Evolutionary conservation across 2,329 filamentous ascomycete species (phyloP).

Genomic region (Exophiala bonariae): DNA sequence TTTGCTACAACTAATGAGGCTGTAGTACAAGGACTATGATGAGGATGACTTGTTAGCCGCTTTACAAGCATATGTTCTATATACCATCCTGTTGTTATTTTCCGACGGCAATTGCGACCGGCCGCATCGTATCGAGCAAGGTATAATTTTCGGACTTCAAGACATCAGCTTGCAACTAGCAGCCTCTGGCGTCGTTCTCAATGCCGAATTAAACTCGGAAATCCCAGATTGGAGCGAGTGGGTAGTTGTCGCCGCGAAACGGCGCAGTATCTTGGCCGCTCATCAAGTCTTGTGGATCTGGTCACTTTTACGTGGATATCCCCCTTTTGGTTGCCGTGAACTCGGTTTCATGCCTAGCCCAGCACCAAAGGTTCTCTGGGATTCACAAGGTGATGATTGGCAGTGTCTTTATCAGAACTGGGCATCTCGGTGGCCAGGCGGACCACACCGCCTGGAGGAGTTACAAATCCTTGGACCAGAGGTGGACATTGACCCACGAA

Average conservation of each 20-base stretch:
- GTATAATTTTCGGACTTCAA: slow-evolving; percentile 35
- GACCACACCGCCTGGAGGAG: slow-evolving; percentile 32
- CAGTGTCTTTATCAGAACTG: slow-evolving; percentile 34
- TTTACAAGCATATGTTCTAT: slow-evolving; percentile 39
- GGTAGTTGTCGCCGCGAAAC: slow-evolving; percentile 57
- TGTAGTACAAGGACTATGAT: slow-evolving; percentile 35
- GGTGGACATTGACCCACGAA: slow-evolving; percentile 32
- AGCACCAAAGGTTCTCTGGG: slow-evolving; percentile 41
- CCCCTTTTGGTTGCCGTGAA: slow-evolving; percentile 38
- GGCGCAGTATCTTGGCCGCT: slow-evolving; percentile 41
- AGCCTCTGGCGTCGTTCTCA: slow-evolving; percentile 35
- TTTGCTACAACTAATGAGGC: background rate
- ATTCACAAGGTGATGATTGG: slow-evolving; percentile 36
- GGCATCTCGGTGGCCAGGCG: slow-evolving; percentile 36
- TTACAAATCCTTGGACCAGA: slow-evolving; percentile 34
- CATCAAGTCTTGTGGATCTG: slow-evolving; percentile 43
- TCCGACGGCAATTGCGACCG: slow-evolving; percentile 30
- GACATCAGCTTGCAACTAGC: slow-evolving; percentile 34
- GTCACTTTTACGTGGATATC: slow-evolving; percentile 35
- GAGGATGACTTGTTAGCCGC: slow-evolving; percentile 35
- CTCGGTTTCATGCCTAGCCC: slow-evolving; percentile 42
- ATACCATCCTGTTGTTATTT: slow-evolving; percentile 41
- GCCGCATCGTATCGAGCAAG: slow-evolving; percentile 25
- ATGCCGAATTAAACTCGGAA: slow-evolving; percentile 34
- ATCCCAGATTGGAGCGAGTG: slow-evolving; percentile 38